Percentiles rank a stretch among this genome's conserved stretches.
These are phyloP conservation scores for Sporothrix schenckii DNA, from an alignment of 2,329 filamentous ascomycete species.

Conservation along the genomic window DNA sequence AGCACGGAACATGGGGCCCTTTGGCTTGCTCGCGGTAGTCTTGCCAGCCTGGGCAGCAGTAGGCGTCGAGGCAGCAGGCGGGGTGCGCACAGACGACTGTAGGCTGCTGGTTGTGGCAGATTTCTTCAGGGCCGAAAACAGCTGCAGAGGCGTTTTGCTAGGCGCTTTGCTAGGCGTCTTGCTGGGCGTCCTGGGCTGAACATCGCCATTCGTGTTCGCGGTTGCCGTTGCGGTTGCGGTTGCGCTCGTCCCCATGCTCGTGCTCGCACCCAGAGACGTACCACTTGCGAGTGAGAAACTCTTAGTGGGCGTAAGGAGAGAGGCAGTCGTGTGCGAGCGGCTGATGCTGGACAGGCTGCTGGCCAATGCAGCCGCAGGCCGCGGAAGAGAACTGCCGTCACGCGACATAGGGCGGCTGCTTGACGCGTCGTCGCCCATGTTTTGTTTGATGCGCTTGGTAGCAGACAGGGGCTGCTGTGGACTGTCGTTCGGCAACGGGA, in stretches of 20 bases:
- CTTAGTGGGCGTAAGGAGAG: conserved; percentile 77
- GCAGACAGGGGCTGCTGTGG: conserved; percentile 47
- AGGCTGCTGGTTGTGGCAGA: conserved; percentile 56
- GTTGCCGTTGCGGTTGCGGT: neutral
- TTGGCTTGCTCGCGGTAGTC: neutral
- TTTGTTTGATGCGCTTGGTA: conserved; percentile 72
- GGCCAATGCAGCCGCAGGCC: conserved; percentile 33
- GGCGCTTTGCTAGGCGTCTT: conserved; percentile 52
- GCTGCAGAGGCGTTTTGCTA: conserved; percentile 49
- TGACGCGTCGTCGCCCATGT: conserved; percentile 69
- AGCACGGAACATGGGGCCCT: neutral
- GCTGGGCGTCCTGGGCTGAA: conserved; percentile 3
- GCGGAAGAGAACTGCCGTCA: conserved; percentile 54
- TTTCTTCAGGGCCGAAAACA: conserved; percentile 50
- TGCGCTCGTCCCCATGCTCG: conserved; percentile 36
- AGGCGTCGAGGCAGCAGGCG: neutral
- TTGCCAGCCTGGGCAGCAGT: conserved; percentile 26
- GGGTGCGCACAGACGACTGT: conserved; percentile 15
- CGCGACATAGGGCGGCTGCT: conserved; percentile 63
- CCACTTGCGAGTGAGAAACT: conserved; percentile 61
- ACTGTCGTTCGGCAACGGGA: conserved; percentile 33
- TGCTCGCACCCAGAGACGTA: conserved; percentile 50
- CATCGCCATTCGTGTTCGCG: neutral
- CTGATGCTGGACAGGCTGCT: conserved; percentile 41
- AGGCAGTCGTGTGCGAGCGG: conserved; percentile 55